These are phyloP conservation scores for Magnusiomyces paraingens DNA, from an alignment of 1,139 yeast species.

Conservation along the genomic window DNA sequence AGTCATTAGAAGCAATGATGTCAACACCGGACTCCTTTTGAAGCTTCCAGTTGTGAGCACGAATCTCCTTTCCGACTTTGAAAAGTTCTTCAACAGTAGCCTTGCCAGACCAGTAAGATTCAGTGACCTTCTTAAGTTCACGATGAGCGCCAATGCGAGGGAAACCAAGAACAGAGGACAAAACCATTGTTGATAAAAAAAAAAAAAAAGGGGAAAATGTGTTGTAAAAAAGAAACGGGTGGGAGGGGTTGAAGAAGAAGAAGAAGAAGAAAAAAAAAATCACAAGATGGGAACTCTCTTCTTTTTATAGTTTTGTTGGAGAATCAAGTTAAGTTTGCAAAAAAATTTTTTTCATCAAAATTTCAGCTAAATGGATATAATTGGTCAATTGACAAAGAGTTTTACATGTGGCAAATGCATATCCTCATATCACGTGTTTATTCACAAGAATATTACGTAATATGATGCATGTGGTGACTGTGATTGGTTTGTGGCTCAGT, in stretches of 20 bases:
- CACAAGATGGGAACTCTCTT: too few relatives aligned
- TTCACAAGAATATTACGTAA: too few relatives aligned
- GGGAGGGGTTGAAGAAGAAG: conserved; percentile 8
- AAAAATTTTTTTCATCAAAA: neutral
- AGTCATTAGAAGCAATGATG: conserved; percentile 93
- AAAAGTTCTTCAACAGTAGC: conserved; percentile 78
- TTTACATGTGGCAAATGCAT: neutral
- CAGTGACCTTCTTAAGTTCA: conserved; percentile 97
- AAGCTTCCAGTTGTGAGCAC: conserved; percentile 96
- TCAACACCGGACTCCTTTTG: conserved; percentile 98
- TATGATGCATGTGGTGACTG: too few relatives aligned
- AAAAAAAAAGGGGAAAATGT: conserved; percentile 1
- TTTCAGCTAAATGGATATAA: neutral
- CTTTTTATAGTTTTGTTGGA: too few relatives aligned
- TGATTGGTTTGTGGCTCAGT: too few relatives aligned
- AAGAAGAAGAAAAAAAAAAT: neutral
- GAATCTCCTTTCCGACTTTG: conserved; percentile 89
- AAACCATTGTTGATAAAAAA: conserved; percentile 54
- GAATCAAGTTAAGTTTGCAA: too few relatives aligned
- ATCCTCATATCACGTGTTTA: too few relatives aligned
- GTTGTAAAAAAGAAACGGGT: neutral
- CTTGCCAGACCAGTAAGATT: conserved; percentile 98
- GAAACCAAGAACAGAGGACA: conserved; percentile 95
- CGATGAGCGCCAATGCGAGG: conserved; percentile 97
- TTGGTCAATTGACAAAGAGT: neutral